These are phyloP conservation scores for Wickerhamomyces bovis DNA, from an alignment of 805 yeast genomes.

Conservation along the genomic window DNA sequence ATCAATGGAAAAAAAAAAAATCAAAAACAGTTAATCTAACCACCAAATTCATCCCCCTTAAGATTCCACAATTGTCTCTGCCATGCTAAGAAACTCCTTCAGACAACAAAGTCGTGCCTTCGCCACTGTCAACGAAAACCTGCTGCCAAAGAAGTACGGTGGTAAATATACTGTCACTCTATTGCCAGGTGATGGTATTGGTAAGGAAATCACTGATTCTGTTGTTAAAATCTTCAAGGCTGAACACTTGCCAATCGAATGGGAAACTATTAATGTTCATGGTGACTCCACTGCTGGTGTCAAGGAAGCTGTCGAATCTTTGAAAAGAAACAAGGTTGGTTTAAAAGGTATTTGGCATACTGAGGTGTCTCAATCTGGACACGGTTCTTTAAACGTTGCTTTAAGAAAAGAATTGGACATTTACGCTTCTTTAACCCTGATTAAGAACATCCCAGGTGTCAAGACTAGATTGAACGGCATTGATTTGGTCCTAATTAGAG, in stretches of 20 bases:
- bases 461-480: conserved; percentile 82
- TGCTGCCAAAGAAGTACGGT: conserved; percentile 87
- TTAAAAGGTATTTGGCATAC: conserved; percentile 94
- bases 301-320: conserved; percentile 79
- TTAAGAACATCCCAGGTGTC: conserved; percentile 92
- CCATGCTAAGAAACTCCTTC: conserved; percentile 27
- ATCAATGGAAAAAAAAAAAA: neutral
- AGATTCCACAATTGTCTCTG: neutral
- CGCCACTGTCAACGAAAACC: conserved; percentile 55
- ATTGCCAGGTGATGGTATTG: conserved; percentile 98
- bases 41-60: neutral
- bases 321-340: conserved; percentile 95
- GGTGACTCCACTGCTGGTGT: conserved; percentile 56
- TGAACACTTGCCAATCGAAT: conserved; percentile 87
- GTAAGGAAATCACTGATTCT: conserved; percentile 91
- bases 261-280: conserved; percentile 77
- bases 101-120: conserved; percentile 29
- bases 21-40: neutral
- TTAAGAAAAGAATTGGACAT: conserved; percentile 94
- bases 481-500: conserved; percentile 93
- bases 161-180: conserved; percentile 91
- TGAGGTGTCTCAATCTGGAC: conserved; percentile 71
- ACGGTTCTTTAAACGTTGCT: conserved; percentile 89
- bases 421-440: conserved; percentile 90
- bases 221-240: conserved; percentile 85